These are phyloP conservation scores for Penicillium fuscoglaucum DNA, from an alignment of 2,329 filamentous ascomycete genomes.

Conservation along the genomic window DNA sequence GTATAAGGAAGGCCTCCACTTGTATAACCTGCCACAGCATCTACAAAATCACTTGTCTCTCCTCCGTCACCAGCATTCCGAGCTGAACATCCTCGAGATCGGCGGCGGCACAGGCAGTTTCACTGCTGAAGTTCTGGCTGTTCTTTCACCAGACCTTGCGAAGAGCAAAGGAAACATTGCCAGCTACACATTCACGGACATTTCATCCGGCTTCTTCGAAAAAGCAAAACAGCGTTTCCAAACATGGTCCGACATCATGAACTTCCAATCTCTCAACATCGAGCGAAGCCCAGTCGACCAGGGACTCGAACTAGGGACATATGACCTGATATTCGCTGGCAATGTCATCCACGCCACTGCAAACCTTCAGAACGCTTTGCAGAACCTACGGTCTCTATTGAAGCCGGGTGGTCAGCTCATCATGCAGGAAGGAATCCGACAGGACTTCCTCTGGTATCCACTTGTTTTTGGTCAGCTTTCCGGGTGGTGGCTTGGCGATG, in stretches of 20 bases:
- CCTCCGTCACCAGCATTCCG: constrained; percentile 23
- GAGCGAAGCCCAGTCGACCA: constrained; percentile 29
- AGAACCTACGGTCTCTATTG: constrained; percentile 20
- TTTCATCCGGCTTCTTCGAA: constrained; percentile 33
- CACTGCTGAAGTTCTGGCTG: constrained; percentile 23
- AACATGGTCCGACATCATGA: constrained; percentile 26
- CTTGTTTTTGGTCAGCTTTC: constrained; percentile 24
- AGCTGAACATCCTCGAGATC: constrained; percentile 26
- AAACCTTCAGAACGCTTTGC: constrained; percentile 11
- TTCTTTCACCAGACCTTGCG: constrained; percentile 16
- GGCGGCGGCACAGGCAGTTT: constrained; percentile 35
- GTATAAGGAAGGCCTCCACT: constrained; percentile 30
- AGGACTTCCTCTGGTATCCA: constrained; percentile 27
- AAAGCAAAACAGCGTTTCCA: constrained; percentile 29
- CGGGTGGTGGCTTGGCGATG: constrained; percentile 26
- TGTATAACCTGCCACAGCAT: constrained; percentile 25
- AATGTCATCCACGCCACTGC: constrained; percentile 39
- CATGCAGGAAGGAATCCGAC: constrained; percentile 26
- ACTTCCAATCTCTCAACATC: constrained; percentile 34
- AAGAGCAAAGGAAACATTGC: constrained; percentile 12
- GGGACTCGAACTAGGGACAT: constrained; percentile 29
- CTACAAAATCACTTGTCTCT: constrained; percentile 21
- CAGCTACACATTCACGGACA: constrained; percentile 34
- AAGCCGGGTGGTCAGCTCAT: constrained; percentile 23
- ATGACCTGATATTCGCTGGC: constrained; percentile 38